A percentile compares a stretch with the other conserved stretches of the same genome.
Conservation (phyloP, 179 eudicot species). For the Silene vulgaris region DNA sequence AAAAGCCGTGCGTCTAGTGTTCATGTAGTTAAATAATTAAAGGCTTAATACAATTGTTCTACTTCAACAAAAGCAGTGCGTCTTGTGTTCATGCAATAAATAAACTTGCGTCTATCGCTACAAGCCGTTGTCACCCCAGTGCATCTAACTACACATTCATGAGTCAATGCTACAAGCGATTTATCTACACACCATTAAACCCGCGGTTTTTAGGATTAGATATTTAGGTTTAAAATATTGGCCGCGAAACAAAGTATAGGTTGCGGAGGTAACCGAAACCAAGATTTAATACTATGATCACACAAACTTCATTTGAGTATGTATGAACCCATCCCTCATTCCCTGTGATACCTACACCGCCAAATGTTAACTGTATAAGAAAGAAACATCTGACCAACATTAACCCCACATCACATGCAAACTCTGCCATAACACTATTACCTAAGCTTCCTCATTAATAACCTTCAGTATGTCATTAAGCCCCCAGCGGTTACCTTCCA, state of each 20-base stretch:
- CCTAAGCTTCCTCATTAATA: constrained; percentile 23
- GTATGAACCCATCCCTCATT: not conserved
- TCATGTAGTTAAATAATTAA: not conserved
- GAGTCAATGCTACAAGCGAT: too few species aligned
- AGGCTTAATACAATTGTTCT: not conserved
- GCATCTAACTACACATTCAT: too few species aligned
- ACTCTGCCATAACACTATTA: constrained; percentile 25
- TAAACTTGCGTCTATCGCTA: too few species aligned
- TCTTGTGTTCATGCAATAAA: not conserved
- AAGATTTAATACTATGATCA: not conserved
- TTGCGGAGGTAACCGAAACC: too few species aligned
- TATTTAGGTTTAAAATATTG: too few species aligned
- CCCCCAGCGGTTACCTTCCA: not conserved
- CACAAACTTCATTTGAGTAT: not conserved
- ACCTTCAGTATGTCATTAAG: constrained; percentile 15
- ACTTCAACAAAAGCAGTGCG: not conserved
- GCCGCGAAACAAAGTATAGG: too few species aligned
- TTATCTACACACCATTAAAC: too few species aligned
- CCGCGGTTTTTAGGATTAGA: too few species aligned
- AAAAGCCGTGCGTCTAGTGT: not conserved
- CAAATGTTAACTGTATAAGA: not conserved
- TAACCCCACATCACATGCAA: constrained; percentile 32
- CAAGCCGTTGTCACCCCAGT: too few species aligned
- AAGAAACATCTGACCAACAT: not conserved
- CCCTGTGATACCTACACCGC: not conserved